Percentiles rank a stretch among this genome's conserved stretches.
These are phyloP conservation scores for Leishmania lainsoni DNA, from an alignment of 208 protist species.

Conservation along the genomic window DNA sequence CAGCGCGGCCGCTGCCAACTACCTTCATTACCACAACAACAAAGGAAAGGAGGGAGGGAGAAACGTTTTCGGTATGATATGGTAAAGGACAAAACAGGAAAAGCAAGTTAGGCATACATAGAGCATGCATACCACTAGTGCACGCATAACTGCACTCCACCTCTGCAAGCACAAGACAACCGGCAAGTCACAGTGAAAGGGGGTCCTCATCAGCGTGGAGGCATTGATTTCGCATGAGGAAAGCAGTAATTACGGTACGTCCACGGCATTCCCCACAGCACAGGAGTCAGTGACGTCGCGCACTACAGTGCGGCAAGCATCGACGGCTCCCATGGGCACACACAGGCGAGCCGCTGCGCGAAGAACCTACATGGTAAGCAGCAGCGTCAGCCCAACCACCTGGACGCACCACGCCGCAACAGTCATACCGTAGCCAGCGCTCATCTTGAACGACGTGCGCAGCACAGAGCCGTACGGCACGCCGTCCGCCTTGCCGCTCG, in stretches of 20 bases:
- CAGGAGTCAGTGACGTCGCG: too few relatives aligned
- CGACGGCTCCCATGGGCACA: not conserved
- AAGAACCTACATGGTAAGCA: constrained; percentile 9
- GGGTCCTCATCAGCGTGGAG: not conserved
- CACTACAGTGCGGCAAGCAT: too few relatives aligned
- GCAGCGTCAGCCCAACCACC: constrained; percentile 36
- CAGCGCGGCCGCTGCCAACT: not conserved
- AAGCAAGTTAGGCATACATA: not conserved
- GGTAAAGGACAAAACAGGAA: not conserved
- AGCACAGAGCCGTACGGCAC: constrained; percentile 35
- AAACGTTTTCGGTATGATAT: not conserved
- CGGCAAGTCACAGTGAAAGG: not conserved
- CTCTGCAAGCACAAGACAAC: not conserved
- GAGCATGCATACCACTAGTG: not conserved
- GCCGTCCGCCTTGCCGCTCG: constrained; percentile 22
- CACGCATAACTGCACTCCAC: not conserved
- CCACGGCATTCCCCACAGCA: too few relatives aligned
- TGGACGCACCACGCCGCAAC: constrained; percentile 51
- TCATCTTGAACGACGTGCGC: constrained; percentile 36
- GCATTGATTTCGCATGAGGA: not conserved
- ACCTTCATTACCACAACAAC: not conserved
- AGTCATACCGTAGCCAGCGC: constrained; percentile 44
- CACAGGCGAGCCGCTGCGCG: not conserved
- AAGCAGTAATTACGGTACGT: not conserved
- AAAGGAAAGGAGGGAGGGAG: not conserved